Evolutionary conservation across 1,284 basidiomycete genomes (phyloP), one percentile per base, ranked within the genome.

Genomic region (Pseudozyma tsukubaensis): DNA sequence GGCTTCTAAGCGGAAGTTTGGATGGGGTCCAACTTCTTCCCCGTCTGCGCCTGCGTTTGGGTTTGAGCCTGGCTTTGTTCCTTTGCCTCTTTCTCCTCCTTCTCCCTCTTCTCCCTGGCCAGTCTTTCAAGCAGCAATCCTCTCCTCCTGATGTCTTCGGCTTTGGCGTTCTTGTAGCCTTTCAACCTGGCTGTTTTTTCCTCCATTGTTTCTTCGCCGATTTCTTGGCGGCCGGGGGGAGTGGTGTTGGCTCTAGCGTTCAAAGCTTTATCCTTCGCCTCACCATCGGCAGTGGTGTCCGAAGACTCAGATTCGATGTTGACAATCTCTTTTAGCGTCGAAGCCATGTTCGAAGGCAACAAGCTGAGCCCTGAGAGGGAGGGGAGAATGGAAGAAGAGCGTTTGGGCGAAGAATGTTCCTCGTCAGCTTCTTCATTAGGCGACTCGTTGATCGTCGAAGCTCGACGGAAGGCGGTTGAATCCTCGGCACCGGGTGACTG

Each of bases 91-190:
- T 44, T 18, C 48, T 50, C 37, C 36, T 63, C 56, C 43, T 56
- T 52, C 13, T 66, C 57, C 9, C 8, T n/a, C 19, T 32, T 55
- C 43, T 64, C 60, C 16, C 59, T 32, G 16, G 37, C 60, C 39
- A 75, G 35, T 21, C 51, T 18, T 35, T 72, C 59, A 16, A 62
- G 37, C 4, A 76, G 37, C 44, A 76, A 18, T 11, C 62, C 60
- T 9, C 73, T 52, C 18, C 73, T n/a, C 4, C 69, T n/a, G 10
- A 72, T 54, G 21, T 78, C 76, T 48, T 77, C 75, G 10, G 68
- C 72, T 43, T 78, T 77, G 2, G 75, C 75, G 44, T 72, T 76
- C 65, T 78, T 78, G 47, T 72, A 73, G 4, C 67, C 64, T 36
- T 64, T 76, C 36, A 66, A 49, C 0, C 61, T n/a, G 10, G 19